These are phyloP conservation scores for Citrullus mucosospermus DNA, from an alignment of 306 rosid species.

Conservation along the genomic window DNA sequence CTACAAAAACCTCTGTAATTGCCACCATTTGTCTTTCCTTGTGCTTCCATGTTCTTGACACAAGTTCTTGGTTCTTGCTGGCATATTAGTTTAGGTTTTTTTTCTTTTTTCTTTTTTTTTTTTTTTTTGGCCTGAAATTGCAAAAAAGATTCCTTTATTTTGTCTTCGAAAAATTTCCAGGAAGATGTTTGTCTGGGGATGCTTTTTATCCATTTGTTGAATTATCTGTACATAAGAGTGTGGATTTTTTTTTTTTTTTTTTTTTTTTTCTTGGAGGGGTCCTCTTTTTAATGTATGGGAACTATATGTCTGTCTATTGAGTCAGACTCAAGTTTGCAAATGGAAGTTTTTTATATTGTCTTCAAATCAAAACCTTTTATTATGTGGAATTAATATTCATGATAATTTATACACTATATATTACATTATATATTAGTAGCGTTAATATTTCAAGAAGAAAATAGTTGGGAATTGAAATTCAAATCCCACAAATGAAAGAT, in stretches of 20 bases:
- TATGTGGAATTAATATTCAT: too few relatives aligned
- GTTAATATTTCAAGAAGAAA: not conserved
- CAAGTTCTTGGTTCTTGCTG: conserved; percentile 35
- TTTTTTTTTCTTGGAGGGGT: too few relatives aligned
- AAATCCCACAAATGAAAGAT: not conserved
- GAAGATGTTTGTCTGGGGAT: not conserved
- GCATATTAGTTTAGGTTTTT: conserved; percentile 26
- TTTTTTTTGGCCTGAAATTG: not conserved
- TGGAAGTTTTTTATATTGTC: not conserved
- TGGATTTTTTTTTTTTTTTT: too few relatives aligned
- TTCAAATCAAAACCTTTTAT: not conserved
- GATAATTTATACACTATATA: too few relatives aligned
- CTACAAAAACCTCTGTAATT: conserved; percentile 38
- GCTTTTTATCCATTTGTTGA: not conserved
- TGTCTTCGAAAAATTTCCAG: not conserved
- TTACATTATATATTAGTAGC: too few relatives aligned
- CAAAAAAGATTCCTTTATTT: not conserved
- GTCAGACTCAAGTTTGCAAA: not conserved
- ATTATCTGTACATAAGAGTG: not conserved
- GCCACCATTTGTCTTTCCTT: conserved; percentile 42
- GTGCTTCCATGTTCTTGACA: conserved; percentile 42
- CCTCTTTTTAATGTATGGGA: too few relatives aligned
- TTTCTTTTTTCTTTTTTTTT: not conserved
- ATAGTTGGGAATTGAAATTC: not conserved
- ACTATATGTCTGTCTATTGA: too few relatives aligned